Base-by-base conservation (phyloP, 768 basidiomycete genomes). In the Wakefieldia striispora region DNA sequence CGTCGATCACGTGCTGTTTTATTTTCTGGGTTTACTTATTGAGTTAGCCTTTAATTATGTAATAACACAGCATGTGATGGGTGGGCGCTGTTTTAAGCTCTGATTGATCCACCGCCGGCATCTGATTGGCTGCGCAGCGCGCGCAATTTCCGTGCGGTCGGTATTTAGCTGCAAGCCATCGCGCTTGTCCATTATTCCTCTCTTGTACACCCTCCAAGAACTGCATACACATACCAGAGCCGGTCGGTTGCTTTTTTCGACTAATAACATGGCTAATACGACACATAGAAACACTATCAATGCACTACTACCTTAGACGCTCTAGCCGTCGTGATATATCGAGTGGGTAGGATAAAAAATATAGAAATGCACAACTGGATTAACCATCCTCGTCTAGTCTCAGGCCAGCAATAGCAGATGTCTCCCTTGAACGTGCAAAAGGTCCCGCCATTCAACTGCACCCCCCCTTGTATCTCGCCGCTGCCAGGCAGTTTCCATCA, bases 401-500 rank as follows among this genome's bases (percentile, higher is more conserved):
- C 54, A 68, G 36, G 68, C 64, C 12, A 71, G 55, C 21, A 69
- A 57, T 40, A 68, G 62, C 6, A 57, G 55, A 38, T 50, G 38
- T 47, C 63, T 61, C 14, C 66, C 68, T 47, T 68, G 66, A 17
- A 68, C 47, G 39, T 70, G 66, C 53, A 68, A 51, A 24, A 78
- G 77, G 44, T 86, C 80, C 33, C 82, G 77, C 72, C 87, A 75
- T 66, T 86, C 83, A 43, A 82, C 75, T 16, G 73, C 66, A 34
- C 71, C 73, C 26, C 78, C 75, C 49, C 73, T 69, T 38, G 73
- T 73, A 58, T 86, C 83, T 36, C 85, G 76, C 52, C 78, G 79
- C 52, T 83, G 82, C 86, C 85, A 88, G 8, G 85, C 74, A 1
- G 77, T 74, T 61, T 88, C 83, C 80, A 88, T 82, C 53, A 84